Base-by-base conservation (phyloP, 2,329 filamentous ascomycete species). In the Botrytis sinoallii region DNA sequence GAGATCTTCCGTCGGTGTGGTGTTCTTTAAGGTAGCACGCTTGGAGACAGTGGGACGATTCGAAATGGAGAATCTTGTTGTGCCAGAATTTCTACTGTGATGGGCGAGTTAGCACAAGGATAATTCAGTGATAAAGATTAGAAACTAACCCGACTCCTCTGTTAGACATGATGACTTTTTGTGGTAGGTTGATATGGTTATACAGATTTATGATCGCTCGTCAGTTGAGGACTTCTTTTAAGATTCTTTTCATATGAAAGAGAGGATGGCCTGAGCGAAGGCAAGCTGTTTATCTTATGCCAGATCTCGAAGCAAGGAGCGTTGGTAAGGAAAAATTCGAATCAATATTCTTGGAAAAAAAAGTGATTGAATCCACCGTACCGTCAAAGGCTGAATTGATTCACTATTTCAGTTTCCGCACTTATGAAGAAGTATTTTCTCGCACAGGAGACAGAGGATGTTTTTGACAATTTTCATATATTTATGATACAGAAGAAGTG, bases 291-390 rank as follows among this genome's bases (percentile, higher is more conserved):
- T 22, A 10, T 18, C 6, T 9, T 14, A 42, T 57, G 25, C 14
- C 7, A 25, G 1, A 55, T 55, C 46, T 29, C n/a, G 9, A 1
- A 46, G 32, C 25, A 66, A 46, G 4, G 35, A 9, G 18, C 1
- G 3, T 40, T 40, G 1, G 9, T 9, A 20, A 16, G 10, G 2
- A 7, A 9, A 14, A 18, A 1, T 1, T 32, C 18, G 8, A 7
- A 42, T 42, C 29, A n/a, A 57, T 12, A 6, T 42, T 18, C 1
- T 8, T 40, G 25, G 2, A 7, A 20, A 57, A 0, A 3, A 18
- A n/a, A n/a, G n/a, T 25, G 48, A 57, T 32, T 68, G 5, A 4
- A 55, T 55, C 5, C 22, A 7, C 22, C 8, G 48, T 68, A 68
- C 16, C 20, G 20, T 1, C 1, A 29, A 16, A 55, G 1, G 12